A percentile compares a stretch with the other conserved stretches of the same genome.
Conservation (phyloP, 768 basidiomycete genomes). For the Daedalea quercina region DNA sequence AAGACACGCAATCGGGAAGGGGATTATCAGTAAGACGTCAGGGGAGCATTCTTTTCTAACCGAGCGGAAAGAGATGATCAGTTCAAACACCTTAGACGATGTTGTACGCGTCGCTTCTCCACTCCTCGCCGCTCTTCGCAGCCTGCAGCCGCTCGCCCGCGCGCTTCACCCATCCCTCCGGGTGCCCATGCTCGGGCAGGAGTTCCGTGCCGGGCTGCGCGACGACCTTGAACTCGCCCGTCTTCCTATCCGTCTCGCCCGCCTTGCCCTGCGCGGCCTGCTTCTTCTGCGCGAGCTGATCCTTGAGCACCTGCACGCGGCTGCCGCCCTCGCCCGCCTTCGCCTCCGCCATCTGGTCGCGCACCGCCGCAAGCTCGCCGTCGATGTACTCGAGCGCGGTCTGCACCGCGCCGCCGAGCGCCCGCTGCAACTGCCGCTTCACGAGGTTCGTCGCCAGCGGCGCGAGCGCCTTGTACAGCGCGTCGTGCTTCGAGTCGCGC, state of each 20-base stretch:
- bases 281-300: conserved; percentile 46
- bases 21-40: background rate
- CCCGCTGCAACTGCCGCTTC: conserved; percentile 67
- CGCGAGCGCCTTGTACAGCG: conserved; percentile 78
- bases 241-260: conserved; percentile 33
- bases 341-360: conserved; percentile 68
- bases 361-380: conserved; percentile 80
- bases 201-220: conserved; percentile 60
- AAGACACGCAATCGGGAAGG: background rate
- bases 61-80: background rate
- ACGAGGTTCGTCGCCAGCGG: conserved; percentile 77
- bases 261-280: conserved; percentile 35
- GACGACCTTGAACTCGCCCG: conserved; percentile 78
- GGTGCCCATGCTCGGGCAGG: conserved; percentile 55
- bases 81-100: background rate
- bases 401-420: conserved; percentile 55
- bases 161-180: conserved; percentile 70
- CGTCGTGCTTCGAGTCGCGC: conserved; percentile 85
- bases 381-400: conserved; percentile 86
- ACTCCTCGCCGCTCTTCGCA: conserved; percentile 36
- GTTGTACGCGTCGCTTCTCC: conserved; percentile 44
- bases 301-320: conserved; percentile 48
- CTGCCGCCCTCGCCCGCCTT: conserved; percentile 33
- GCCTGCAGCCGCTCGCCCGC: conserved; percentile 35
- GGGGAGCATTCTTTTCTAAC: too few species aligned